A percentile compares a stretch with the other conserved stretches of the same genome.
phyloP scores from a whole-genome alignment of 2,329 filamentous ascomycete genomes.

The Sordariomycetes sp. region DNA sequence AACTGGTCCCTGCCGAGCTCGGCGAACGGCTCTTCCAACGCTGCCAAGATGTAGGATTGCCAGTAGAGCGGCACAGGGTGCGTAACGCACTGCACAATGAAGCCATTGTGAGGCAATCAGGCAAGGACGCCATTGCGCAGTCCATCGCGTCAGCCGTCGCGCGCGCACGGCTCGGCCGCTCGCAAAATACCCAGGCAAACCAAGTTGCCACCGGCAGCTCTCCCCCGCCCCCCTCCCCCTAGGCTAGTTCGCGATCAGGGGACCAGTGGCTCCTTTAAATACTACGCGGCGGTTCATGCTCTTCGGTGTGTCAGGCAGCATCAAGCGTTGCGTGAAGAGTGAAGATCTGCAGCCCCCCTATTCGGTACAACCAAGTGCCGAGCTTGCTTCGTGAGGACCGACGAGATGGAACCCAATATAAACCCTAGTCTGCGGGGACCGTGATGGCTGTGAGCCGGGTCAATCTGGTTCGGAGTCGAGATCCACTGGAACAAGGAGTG shows the following conservation, averaged over 20 bases:
- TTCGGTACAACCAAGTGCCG: no score
- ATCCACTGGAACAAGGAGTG: not conserved
- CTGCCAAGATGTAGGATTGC: conserved; percentile 37
- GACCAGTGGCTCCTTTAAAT: no score
- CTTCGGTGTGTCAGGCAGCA: no score
- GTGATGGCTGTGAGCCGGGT: not conserved
- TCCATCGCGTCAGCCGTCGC: conserved; percentile 23
- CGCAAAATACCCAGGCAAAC: not conserved
- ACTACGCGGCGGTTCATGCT: no score
- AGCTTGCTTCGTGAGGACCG: no score
- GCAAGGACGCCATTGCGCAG: conserved; percentile 32
- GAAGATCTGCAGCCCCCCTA: no score
- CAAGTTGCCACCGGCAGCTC: not conserved
- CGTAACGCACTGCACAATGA: conserved; percentile 47
- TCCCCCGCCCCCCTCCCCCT: no score
- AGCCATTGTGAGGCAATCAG: conserved; percentile 35
- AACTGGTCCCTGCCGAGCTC: conserved; percentile 46
- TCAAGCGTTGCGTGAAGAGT: no score
- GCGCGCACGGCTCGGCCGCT: not conserved
- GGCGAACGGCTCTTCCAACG: conserved; percentile 33
- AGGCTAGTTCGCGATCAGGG: no score
- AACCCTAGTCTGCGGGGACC: not conserved
- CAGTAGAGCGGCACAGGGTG: conserved; percentile 33
- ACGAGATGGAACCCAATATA: not conserved
- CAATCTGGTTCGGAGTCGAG: not conserved